Evolutionary conservation across 805 yeast species (phyloP).

Genomic region (Allodekkera sacchari): DNA sequence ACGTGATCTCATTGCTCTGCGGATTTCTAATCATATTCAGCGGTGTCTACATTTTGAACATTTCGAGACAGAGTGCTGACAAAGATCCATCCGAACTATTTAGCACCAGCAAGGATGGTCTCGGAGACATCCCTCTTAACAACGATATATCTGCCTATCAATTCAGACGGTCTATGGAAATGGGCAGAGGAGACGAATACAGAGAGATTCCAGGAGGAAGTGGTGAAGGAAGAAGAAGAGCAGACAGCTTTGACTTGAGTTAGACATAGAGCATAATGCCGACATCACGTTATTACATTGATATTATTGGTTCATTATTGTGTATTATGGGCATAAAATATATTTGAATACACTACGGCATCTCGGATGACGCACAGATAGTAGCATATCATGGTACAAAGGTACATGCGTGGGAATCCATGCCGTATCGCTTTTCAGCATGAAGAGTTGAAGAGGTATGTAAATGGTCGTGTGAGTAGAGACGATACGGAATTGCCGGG

Average conservation of each 20-base stretch:
- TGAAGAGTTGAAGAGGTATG: no score
- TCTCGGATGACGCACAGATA: background rate
- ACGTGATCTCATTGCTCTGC: slow-evolving; percentile 70
- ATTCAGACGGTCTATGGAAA: slow-evolving; percentile 69
- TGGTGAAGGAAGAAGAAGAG: slow-evolving; percentile 46
- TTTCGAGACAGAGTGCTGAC: slow-evolving; percentile 58
- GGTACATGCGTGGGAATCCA: no score
- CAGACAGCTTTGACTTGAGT: slow-evolving; percentile 45
- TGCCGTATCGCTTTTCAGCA: no score
- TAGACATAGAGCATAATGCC: slow-evolving; percentile 1
- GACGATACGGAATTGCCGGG: no score
- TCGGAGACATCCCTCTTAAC: slow-evolving; percentile 66
- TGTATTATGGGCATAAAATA: background rate
- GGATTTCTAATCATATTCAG: slow-evolving; percentile 83
- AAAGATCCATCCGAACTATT: slow-evolving; percentile 30
- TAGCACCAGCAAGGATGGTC: slow-evolving; percentile 39
- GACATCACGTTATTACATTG: background rate
- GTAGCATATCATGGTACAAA: background rate
- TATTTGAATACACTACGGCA: background rate
- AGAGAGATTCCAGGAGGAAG: slow-evolving; percentile 15
- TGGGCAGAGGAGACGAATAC: slow-evolving; percentile 33
- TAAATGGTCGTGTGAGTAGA: no score
- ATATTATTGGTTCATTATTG: background rate
- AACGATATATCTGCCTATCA: slow-evolving; percentile 70
- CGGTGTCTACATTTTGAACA: slow-evolving; percentile 77